Percentiles rank a stretch among this genome's conserved stretches.
Conservation (phyloP, 2,329 filamentous ascomycete species). For the Cladosporium sp. region DNA sequence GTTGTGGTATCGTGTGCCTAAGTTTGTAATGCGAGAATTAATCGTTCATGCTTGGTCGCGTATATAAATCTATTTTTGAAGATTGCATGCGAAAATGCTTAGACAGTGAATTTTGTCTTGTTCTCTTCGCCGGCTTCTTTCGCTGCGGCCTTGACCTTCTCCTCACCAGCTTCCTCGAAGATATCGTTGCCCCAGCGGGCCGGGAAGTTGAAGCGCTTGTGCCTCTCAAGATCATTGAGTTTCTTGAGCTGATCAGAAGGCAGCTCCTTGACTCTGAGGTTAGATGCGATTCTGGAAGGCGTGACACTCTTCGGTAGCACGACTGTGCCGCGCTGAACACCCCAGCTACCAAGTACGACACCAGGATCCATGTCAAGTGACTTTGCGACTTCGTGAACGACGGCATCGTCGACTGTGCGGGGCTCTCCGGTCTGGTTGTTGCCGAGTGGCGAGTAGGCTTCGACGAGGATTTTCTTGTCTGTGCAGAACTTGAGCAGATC, state of each 20-base stretch:
- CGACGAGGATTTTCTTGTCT: conserved; percentile 52
- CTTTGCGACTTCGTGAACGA: conserved; percentile 43
- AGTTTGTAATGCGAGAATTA: not conserved
- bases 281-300: conserved; percentile 27
- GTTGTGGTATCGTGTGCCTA: no score
- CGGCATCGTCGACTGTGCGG: conserved; percentile 44
- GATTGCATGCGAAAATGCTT: not conserved
- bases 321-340: conserved; percentile 46
- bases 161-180: conserved; percentile 46
- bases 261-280: conserved; percentile 34
- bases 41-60: not conserved
- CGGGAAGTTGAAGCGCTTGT: conserved; percentile 49
- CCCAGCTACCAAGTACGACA: conserved; percentile 52
- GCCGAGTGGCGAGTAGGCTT: conserved; percentile 51
- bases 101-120: conserved; percentile 38
- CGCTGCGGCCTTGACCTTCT: conserved; percentile 38
- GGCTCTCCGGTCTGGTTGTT: conserved; percentile 51
- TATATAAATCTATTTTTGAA: not conserved
- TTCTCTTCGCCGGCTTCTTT: conserved; percentile 39
- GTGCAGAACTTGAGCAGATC: conserved; percentile 54
- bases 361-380: conserved; percentile 46
- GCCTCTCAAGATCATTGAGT: conserved; percentile 43
- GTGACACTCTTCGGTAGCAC: conserved; percentile 54
- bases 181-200: conserved; percentile 48
- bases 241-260: conserved; percentile 39